phyloP scores from a whole-genome alignment of 2,329 filamentous ascomycete species.

The Epichloe baconii region DNA sequence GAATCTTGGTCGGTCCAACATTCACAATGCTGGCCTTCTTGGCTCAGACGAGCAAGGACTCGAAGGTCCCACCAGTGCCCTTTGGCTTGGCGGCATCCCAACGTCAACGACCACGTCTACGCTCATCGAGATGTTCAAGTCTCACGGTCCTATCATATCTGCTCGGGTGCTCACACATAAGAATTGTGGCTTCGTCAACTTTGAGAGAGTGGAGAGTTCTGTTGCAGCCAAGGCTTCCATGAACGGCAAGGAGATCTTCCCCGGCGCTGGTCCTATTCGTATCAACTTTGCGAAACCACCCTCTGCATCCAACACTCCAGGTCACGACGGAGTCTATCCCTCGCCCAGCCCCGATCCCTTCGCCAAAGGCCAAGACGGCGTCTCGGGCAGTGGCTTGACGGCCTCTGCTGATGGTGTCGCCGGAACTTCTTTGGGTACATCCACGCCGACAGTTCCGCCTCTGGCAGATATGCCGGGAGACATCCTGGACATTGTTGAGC shows the following conservation, averaged over 20 bases:
- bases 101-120: constrained; percentile 95
- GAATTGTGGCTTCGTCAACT: constrained; percentile 98
- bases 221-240: constrained; percentile 76
- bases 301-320: constrained; percentile 78
- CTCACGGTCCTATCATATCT: constrained; percentile 83
- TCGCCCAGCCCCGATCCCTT: constrained; percentile 87
- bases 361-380: constrained; percentile 38
- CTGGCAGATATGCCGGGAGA: constrained; percentile 69
- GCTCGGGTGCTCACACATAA: constrained; percentile 93
- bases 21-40: constrained; percentile 54
- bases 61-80: constrained; percentile 79
- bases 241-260: constrained; percentile 97
- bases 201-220: constrained; percentile 81
- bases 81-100: constrained; percentile 96
- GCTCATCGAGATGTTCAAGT: constrained; percentile 84
- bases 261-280: constrained; percentile 81
- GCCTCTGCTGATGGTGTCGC: constrained; percentile 15
- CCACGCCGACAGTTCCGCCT: constrained; percentile 54
- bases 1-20: constrained; percentile 54
- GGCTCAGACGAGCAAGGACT: constrained; percentile 65
- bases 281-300: constrained; percentile 98
- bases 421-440: constrained; percentile 1
- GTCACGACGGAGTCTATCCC: constrained; percentile 73
- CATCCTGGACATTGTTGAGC: constrained; percentile 72
- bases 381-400: constrained; percentile 24